Conservation (phyloP, 208 protist genomes). For the Trypanosoma rangeli region DNA sequence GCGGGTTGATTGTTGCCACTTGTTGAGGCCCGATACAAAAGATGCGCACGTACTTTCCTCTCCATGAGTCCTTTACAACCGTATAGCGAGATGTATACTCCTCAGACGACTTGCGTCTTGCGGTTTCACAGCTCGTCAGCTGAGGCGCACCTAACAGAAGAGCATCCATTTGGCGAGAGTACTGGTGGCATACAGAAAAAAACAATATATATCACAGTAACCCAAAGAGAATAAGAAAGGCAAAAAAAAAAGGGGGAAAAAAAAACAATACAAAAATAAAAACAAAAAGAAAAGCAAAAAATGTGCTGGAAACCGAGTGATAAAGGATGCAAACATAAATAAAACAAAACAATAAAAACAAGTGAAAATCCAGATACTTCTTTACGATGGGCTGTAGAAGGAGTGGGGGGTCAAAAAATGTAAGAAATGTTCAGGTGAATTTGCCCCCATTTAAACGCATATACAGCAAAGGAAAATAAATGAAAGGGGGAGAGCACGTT, state of each 20-base stretch:
- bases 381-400: not conserved
- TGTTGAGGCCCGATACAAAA: constrained; percentile 59
- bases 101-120: constrained; percentile 2
- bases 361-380: not conserved
- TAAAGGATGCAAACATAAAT: constrained; percentile 11
- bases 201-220: no score
- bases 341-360: not conserved
- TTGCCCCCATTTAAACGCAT: not conserved
- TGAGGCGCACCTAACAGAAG: constrained; percentile 14
- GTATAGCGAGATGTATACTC: constrained; percentile 70
- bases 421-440: not conserved
- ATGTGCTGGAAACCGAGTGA: not conserved
- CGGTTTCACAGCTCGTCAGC: not conserved
- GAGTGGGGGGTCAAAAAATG: not conserved
- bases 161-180: constrained; percentile 1
- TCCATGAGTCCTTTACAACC: constrained; percentile 88
- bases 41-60: constrained; percentile 85
- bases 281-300: not conserved
- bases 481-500: not conserved
- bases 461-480: not conserved
- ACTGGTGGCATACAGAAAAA: not conserved
- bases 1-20: constrained; percentile 76
- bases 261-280: not conserved
- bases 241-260: constrained; percentile 7
- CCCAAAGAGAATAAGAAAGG: not conserved